Percentiles rank a stretch among this genome's conserved stretches.
phyloP scores from a whole-genome alignment of 2,329 filamentous ascomycete species.

The Rhynchosporium graminicola region DNA sequence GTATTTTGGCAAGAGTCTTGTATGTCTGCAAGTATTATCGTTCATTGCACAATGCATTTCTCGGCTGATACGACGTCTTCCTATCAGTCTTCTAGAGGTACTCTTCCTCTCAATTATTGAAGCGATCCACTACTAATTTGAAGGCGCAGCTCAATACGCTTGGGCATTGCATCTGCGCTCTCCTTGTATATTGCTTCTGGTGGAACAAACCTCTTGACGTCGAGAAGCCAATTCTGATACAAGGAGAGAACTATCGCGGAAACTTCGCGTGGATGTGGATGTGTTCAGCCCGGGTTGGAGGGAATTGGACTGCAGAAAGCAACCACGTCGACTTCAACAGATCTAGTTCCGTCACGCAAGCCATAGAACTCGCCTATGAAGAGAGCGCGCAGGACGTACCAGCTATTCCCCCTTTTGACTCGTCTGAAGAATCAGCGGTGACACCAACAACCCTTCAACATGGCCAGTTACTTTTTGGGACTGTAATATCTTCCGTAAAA shows the following conservation, averaged over 20 bases:
- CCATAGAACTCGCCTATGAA: background rate
- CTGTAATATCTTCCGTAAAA: background rate
- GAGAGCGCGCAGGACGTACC: background rate
- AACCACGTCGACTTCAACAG: background rate
- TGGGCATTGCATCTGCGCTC: slow-evolving; percentile 6
- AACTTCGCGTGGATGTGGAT: slow-evolving; percentile 12
- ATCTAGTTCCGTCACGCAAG: background rate
- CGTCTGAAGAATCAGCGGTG: background rate
- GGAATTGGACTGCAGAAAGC: background rate
- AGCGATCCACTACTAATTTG: background rate
- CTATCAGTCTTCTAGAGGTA: slow-evolving; percentile 8
- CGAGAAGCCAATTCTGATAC: background rate
- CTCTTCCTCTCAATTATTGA: background rate
- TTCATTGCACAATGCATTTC: slow-evolving; percentile 11
- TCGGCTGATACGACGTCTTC: slow-evolving; percentile 7
- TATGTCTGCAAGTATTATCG: slow-evolving; percentile 11
- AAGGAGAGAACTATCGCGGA: background rate
- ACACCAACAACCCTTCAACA: background rate
- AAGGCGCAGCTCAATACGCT: background rate
- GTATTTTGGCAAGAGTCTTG: slow-evolving; percentile 2
- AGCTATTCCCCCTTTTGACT: background rate
- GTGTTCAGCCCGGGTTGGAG: background rate
- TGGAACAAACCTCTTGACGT: slow-evolving; percentile 16
- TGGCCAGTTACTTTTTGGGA: background rate
- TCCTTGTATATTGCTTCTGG: slow-evolving; percentile 13